A percentile compares a stretch with the other conserved stretches of the same genome.
Evolutionary conservation across 495 filamentous ascomycete genomes (phyloP).

Genomic region (Acidiella bohemica): DNA sequence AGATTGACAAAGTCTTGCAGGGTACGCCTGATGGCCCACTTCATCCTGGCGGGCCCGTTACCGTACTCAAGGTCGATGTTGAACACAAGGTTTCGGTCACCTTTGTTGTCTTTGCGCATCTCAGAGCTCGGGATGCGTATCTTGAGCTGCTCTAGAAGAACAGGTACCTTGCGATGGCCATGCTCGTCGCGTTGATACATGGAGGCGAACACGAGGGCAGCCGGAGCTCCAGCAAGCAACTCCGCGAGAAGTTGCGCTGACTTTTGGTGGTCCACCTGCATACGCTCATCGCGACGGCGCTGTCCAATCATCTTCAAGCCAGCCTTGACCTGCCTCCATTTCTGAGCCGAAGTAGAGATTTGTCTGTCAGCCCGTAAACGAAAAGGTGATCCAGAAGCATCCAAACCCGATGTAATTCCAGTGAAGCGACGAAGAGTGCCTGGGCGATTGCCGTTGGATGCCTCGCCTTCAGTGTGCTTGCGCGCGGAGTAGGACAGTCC

Average conservation of each 20-base stretch:
- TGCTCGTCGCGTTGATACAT: constrained; percentile 97
- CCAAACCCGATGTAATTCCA: no score
- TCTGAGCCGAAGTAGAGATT: constrained; percentile 64
- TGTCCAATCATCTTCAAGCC: constrained; percentile 71
- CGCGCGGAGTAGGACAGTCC: constrained; percentile 41
- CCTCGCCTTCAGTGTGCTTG: constrained; percentile 23
- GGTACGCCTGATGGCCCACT: constrained; percentile 82
- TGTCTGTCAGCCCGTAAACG: constrained; percentile 35
- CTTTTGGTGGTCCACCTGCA: constrained; percentile 72
- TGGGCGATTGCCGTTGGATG: constrained; percentile 37
- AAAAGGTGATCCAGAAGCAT: constrained; percentile 4
- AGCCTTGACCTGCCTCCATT: constrained; percentile 77
- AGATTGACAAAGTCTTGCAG: constrained; percentile 84
- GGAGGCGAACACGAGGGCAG: constrained; percentile 81
- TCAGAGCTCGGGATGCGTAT: constrained; percentile 69
- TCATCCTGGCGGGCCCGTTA: constrained; percentile 87
- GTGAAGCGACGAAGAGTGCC: constrained; percentile 66
- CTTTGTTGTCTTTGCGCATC: constrained; percentile 42
- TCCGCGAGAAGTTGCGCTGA: constrained; percentile 93
- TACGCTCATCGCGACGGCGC: constrained; percentile 60
- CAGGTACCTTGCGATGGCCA: constrained; percentile 83
- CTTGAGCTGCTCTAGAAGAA: constrained; percentile 88
- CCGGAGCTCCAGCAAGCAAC: constrained; percentile 77
- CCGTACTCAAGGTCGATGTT: constrained; percentile 92
- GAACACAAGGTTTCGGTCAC: constrained; percentile 74